A percentile compares a stretch with the other conserved stretches of the same genome.
These are phyloP conservation scores for Scheffersomyces quercinus DNA, from an alignment of 1,139 yeast species.

Conservation along the genomic window DNA sequence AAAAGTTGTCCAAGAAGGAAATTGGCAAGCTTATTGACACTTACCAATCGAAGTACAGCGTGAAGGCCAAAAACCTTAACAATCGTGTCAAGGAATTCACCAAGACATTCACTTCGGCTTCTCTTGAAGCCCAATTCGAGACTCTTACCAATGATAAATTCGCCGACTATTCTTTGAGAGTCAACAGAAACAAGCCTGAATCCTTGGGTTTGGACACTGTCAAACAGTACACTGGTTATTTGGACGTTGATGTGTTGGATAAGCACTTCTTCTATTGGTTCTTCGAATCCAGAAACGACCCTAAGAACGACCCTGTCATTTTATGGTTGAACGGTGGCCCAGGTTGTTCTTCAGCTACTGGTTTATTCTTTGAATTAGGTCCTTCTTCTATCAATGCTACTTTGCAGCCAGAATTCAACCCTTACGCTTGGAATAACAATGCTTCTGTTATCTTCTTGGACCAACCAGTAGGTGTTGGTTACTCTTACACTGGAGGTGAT, in stretches of 20 bases:
- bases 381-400: conserved; percentile 56
- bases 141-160: conserved; percentile 16
- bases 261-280: conserved; percentile 84
- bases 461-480: conserved; percentile 79
- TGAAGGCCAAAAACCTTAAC: conserved; percentile 10
- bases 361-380: conserved; percentile 67
- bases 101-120: conserved; percentile 4
- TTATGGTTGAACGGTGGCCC: conserved; percentile 80
- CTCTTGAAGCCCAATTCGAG: conserved; percentile 8
- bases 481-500: conserved; percentile 63
- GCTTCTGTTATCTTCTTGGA: conserved; percentile 71
- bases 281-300: conserved; percentile 62
- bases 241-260: conserved; percentile 54
- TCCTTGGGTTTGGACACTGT: conserved; percentile 54
- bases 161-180: conserved; percentile 39
- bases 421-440: conserved; percentile 68
- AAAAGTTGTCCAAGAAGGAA: conserved; percentile 15
- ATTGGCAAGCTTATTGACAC: conserved; percentile 20
- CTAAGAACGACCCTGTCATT: conserved; percentile 56
- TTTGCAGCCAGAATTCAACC: conserved; percentile 55
- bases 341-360: conserved; percentile 71
- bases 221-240: conserved; percentile 64
- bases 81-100: conserved; percentile 11
- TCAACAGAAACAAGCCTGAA: conserved; percentile 43
- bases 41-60: conserved; percentile 14